Conservation (phyloP, 2,329 filamentous ascomycete genomes). For the Ceratocystis huliohia region DNA sequence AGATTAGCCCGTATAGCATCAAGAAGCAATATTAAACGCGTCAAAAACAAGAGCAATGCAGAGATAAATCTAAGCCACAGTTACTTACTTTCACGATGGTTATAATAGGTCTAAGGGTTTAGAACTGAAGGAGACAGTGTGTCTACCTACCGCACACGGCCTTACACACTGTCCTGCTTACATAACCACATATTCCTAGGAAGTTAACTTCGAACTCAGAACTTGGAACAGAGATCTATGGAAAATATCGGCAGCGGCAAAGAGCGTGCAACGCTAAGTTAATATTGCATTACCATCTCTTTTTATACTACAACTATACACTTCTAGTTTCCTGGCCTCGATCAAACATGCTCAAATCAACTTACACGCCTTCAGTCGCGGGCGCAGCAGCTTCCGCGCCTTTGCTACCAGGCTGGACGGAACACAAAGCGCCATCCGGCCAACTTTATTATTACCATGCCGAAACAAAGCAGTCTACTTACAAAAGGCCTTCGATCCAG, state of each 20-base stretch:
- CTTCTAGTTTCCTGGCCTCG: too few relatives aligned
- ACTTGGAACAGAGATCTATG: too few relatives aligned
- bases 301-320: background rate
- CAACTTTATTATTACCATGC: constrained; percentile 83
- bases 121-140: background rate
- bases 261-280: too few relatives aligned
- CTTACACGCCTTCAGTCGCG: constrained; percentile 48
- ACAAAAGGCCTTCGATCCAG: constrained; percentile 52
- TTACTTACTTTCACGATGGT: too few relatives aligned
- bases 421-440: constrained; percentile 78
- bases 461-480: constrained; percentile 73
- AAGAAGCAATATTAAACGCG: too few relatives aligned
- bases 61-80: too few relatives aligned
- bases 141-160: background rate
- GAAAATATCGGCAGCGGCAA: background rate
- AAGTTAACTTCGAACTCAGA: background rate
- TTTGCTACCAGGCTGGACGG: constrained; percentile 74
- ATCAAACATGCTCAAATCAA: constrained; percentile 56
- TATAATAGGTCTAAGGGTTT: background rate
- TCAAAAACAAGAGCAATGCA: too few relatives aligned
- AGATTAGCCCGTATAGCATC: too few relatives aligned
- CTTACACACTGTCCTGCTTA: background rate
- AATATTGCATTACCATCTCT: background rate
- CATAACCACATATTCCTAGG: background rate
- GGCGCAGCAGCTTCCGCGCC: constrained; percentile 34